Evolutionary conservation across 75 land plant genomes (phyloP), one percentile per base, ranked within the genome.

Genomic region (Chamaecyparis obtusa): DNA sequence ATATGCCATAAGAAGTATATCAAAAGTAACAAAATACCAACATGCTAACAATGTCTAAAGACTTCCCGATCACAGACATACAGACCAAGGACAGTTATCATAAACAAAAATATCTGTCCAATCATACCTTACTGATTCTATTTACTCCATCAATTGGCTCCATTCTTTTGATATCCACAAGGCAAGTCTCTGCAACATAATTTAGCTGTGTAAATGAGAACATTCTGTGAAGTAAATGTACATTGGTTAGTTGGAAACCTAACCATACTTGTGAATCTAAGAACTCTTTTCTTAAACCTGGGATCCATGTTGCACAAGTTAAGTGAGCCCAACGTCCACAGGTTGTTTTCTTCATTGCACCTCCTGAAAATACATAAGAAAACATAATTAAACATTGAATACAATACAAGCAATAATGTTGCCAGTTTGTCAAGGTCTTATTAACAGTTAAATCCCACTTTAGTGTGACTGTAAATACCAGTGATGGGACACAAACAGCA

Each of bases 271-370:
- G 30, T 57, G 16, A 56, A 85, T 56, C 39, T 17, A 76, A 32
- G 10, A 41, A 30, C 14, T 54, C 13, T 85, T 85, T 86, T 71
- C 69, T 64, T 64, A 64, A 77, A 95, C 98, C 99, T 86, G 99
- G 99, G 85, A 98, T 95, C 99, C 99, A 98, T 88, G 97, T 96
- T 19, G 98, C 99, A 96, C 99, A 98, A 86, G 98, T 93, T 69
- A 98, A 90, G 88, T 98, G 99, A 86, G 96, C 99, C 99, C 99
- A 98, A 21, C 97, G 94, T 2, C 96, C 97, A 92, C 96, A 98
- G 76, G 97, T 92, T 55, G 99, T 98, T 86, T 88, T 93, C 83
- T 98, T 98, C 96, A 98, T 94, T 16, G 97, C 99, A 83, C 99
- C 99, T 43, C 99, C 98, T 96, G 84, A 9, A 87, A 21, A 55